Conservation (phyloP, 2,329 filamentous ascomycete species). For the Nemania diffusa region DNA sequence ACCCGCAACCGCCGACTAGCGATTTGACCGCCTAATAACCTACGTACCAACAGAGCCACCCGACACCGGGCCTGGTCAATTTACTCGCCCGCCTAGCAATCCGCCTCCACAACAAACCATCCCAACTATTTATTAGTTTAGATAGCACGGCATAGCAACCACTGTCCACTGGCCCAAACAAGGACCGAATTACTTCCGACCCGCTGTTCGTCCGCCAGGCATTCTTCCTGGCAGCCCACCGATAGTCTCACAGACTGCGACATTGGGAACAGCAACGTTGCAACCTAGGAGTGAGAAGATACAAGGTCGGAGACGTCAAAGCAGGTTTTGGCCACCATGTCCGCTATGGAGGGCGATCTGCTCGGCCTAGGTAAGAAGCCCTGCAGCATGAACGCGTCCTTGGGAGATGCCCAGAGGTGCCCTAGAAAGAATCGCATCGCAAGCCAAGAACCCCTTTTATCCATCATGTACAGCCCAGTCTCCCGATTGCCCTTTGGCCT, state of each 20-base stretch:
- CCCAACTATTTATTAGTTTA: constrained; percentile 22
- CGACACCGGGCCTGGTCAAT: constrained; percentile 27
- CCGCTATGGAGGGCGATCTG: constrained; percentile 38
- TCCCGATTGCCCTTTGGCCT: not conserved
- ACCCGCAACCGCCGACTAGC: constrained; percentile 15
- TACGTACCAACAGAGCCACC: constrained; percentile 19
- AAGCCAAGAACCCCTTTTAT: constrained; percentile 23
- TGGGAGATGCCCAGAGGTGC: constrained; percentile 5
- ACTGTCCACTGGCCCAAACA: constrained; percentile 18
- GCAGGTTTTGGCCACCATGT: constrained; percentile 36
- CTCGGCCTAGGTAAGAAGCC: constrained; percentile 40
- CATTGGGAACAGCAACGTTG: constrained; percentile 30
- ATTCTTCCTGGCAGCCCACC: constrained; percentile 13
- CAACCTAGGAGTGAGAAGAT: constrained; percentile 28
- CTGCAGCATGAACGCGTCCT: constrained; percentile 14
- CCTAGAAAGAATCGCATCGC: constrained; percentile 10
- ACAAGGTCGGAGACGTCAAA: constrained; percentile 29
- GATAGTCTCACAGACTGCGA: constrained; percentile 26
- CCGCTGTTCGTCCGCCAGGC: constrained; percentile 26
- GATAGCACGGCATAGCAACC: constrained; percentile 30
- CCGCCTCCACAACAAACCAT: constrained; percentile 18
- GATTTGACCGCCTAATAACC: constrained; percentile 28
- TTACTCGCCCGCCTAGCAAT: constrained; percentile 17
- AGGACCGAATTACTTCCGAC: constrained; percentile 9
- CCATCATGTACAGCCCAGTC: constrained; percentile 9